These are phyloP conservation scores for Aspergillus pseudoglaucus DNA, from an alignment of 2,329 filamentous ascomycete species.

Conservation along the genomic window DNA sequence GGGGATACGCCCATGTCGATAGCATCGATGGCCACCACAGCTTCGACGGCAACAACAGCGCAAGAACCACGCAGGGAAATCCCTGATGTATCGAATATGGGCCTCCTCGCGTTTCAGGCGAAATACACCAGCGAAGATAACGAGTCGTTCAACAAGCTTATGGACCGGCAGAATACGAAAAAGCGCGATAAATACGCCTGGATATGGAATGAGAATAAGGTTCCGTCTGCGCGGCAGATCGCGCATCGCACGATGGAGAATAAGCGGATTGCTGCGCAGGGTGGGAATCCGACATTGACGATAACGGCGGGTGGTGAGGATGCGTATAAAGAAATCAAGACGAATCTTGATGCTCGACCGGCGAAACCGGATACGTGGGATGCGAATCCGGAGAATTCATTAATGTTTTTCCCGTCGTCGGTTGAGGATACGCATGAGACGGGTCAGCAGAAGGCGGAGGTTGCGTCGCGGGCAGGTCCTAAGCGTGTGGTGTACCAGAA, in stretches of 20 bases:
- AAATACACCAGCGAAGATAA: constrained; percentile 98
- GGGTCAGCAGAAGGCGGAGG: constrained; percentile 61
- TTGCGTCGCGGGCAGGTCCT: constrained; percentile 64
- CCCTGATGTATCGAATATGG: constrained; percentile 66
- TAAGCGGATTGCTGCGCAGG: constrained; percentile 64
- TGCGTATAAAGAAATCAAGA: constrained; percentile 54
- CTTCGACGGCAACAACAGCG: constrained; percentile 18
- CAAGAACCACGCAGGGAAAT: constrained; percentile 36
- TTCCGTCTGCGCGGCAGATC: constrained; percentile 58
- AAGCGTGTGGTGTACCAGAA: constrained; percentile 76
- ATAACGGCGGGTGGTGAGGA: constrained; percentile 21
- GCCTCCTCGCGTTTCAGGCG: constrained; percentile 76
- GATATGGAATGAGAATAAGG: constrained; percentile 82
- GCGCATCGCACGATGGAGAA: constrained; percentile 50
- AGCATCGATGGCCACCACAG: constrained; percentile 30
- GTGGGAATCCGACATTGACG: constrained; percentile 54
- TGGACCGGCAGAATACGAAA: constrained; percentile 86
- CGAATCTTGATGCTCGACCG: constrained; percentile 60
- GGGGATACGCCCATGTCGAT: constrained; percentile 69
- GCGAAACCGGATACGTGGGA: constrained; percentile 74
- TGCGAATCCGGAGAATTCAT: constrained; percentile 64
- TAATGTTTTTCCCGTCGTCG: constrained; percentile 67
- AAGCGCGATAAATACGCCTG: constrained; percentile 78
- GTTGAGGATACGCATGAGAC: constrained; percentile 54
- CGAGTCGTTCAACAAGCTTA: constrained; percentile 86